Evolutionary conservation across 176 grass and related monocot genomes (phyloP).

Genomic region (Oropetium thomaeum): DNA sequence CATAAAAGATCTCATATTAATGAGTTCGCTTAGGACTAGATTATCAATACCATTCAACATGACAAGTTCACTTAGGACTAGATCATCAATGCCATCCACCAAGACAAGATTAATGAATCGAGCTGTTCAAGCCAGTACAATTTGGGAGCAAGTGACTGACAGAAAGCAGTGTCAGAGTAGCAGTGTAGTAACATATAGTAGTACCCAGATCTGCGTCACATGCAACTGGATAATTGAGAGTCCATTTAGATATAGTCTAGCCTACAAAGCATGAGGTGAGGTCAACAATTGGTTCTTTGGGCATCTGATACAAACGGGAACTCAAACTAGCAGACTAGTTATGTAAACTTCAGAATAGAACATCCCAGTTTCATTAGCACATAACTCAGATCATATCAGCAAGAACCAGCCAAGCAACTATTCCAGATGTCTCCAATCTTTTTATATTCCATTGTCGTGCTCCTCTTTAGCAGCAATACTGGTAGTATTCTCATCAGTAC

Average conservation of each 20-base stretch:
- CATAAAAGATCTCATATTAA: not conserved
- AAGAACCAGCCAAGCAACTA: constrained; percentile 20
- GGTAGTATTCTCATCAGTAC: not conserved
- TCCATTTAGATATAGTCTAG: constrained; percentile 17
- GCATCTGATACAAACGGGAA: constrained; percentile 13
- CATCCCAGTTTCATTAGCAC: constrained; percentile 2
- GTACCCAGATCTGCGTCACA: constrained; percentile 1
- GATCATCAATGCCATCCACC: not conserved
- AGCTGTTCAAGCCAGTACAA: not conserved
- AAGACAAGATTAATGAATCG: not conserved
- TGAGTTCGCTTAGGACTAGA: not conserved
- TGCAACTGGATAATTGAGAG: constrained; percentile 6
- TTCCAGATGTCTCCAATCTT: not conserved
- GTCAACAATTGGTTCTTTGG: constrained; percentile 9
- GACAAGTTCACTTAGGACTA: constrained; percentile 16
- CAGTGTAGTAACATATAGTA: constrained; percentile 23
- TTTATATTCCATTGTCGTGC: not conserved
- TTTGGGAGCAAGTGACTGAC: not conserved
- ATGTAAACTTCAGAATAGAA: constrained; percentile 11
- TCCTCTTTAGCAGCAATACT: not conserved
- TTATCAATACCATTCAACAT: not conserved
- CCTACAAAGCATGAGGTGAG: constrained; percentile 15
- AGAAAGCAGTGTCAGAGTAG: constrained; percentile 8
- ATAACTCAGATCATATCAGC: constrained; percentile 9
- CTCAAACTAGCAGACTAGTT: not conserved